These are phyloP conservation scores for Lentinula edodes DNA, from an alignment of 768 basidiomycete genomes.

Conservation along the genomic window DNA sequence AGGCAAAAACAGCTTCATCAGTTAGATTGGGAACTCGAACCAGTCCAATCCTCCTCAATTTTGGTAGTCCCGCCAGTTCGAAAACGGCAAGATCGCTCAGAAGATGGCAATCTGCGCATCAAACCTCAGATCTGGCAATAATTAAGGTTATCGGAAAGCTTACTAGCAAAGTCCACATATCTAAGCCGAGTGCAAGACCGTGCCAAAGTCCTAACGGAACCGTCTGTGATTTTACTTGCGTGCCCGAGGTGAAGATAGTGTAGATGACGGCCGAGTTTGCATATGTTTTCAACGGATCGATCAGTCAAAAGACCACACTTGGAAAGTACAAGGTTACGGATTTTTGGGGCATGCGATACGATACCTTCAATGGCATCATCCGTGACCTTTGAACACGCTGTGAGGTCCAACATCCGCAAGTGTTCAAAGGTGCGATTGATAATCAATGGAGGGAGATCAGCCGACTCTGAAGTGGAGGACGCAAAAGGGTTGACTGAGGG, in stretches of 20 bases:
- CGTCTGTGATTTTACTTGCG: conserved; percentile 84
- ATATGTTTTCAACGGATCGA: conserved; percentile 76
- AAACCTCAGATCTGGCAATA: conserved; percentile 11
- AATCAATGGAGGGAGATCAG: conserved; percentile 62
- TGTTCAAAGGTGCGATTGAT: conserved; percentile 68
- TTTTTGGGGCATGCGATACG: conserved; percentile 72
- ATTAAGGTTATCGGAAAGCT: conserved; percentile 24
- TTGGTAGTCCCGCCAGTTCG: conserved; percentile 82
- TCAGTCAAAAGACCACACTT: conserved; percentile 82
- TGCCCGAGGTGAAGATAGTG: conserved; percentile 97
- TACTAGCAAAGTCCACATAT: conserved; percentile 96
- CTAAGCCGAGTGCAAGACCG: conserved; percentile 83
- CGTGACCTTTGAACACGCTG: conserved; percentile 74
- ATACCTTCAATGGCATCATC: conserved; percentile 84
- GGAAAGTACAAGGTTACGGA: conserved; percentile 82
- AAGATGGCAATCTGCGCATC: conserved; percentile 63
- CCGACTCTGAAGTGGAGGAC: conserved; percentile 25
- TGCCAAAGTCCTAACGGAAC: conserved; percentile 77
- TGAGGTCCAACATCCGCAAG: conserved; percentile 89
- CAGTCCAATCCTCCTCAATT: conserved; percentile 90
- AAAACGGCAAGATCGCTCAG: conserved; percentile 94
- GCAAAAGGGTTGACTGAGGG: conserved; percentile 37
- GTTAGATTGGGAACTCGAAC: conserved; percentile 92
- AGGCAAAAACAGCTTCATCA: conserved; percentile 86
- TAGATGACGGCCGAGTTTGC: conserved; percentile 82